A percentile compares a stretch with the other conserved stretches of the same genome.
phyloP scores from a whole-genome alignment of 164 flowering plant species.

The Aristolochia contorta region DNA sequence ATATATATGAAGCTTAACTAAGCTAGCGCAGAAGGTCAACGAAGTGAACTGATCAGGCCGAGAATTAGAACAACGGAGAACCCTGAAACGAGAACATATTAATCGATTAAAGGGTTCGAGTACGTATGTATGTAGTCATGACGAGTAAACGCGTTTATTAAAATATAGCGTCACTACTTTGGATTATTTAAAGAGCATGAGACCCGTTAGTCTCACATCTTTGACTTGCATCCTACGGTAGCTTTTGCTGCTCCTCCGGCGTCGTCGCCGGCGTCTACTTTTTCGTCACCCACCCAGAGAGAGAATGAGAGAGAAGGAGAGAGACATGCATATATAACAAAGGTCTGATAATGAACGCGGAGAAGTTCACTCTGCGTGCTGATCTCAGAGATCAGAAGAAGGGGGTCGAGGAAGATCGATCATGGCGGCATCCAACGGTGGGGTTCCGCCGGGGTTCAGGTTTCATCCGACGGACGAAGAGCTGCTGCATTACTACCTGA shows the following conservation, averaged over 20 bases:
- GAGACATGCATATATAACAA: conserved; percentile 5
- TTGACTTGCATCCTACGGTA: conserved; percentile 54
- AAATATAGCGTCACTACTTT: too few relatives aligned
- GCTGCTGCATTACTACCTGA: conserved; percentile 84
- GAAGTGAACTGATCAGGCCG: too few relatives aligned
- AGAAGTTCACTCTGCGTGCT: neutral
- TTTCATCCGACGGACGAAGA: conserved; percentile 97
- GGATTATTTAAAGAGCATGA: too few relatives aligned
- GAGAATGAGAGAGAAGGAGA: too few relatives aligned
- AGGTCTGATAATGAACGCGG: neutral
- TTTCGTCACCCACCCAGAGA: conserved; percentile 17
- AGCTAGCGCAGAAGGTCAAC: too few relatives aligned
- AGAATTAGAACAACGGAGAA: too few relatives aligned
- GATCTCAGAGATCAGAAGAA: too few relatives aligned
- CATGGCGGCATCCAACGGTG: conserved; percentile 52
- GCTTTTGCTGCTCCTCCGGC: conserved; percentile 59
- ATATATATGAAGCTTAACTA: too few relatives aligned
- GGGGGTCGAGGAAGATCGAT: neutral
- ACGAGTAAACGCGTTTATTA: too few relatives aligned
- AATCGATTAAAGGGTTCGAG: too few relatives aligned
- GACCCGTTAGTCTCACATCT: conserved; percentile 17
- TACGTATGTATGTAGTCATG: too few relatives aligned
- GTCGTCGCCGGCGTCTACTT: conserved; percentile 79
- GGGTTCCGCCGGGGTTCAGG: conserved; percentile 93
- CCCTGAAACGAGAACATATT: too few relatives aligned